Evolutionary conservation across 2,329 filamentous ascomycete genomes (phyloP), one percentile per base, ranked within the genome.

Genomic region (Penicillium italicum): DNA sequence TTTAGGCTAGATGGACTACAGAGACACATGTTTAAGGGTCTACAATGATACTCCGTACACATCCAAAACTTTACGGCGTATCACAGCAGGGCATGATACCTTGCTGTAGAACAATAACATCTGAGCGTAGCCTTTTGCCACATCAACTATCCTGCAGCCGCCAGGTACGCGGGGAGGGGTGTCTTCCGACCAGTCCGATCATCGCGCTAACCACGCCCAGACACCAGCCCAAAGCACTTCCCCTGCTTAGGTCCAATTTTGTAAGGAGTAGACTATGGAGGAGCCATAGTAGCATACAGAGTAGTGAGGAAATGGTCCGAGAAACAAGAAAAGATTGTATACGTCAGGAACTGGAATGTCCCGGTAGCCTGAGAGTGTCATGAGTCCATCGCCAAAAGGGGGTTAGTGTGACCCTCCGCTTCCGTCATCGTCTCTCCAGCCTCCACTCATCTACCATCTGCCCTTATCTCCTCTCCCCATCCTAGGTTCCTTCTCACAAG

Each of bases 401-500:
- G 52, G 18, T 51, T 51, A 55, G 53, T 55, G 53, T 43, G 53
- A 55, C 53, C 60, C 64, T 66, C 66, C 41, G 64, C 60, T 66
- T 65, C 60, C 63, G 55, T 63, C 61, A 62, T 68, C 65, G 66
- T 61, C 62, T 61, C 62, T 68, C 66, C 48, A 53, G 45, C 56
- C 54, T 55, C 46, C 55, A 49, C 55, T 60, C 55, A 58, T 64
- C 61, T 58, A 53, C 57, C 61, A 63, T 66, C 63, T 60, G 55
- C 64, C 41, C 60, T 68, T 67, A 67, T 68, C 69, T 66, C 65
- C 62, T 51, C 63, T 62, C 61, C 64, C 61, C 57, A 55, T 58
- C 56, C 28, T 10, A 20, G 34, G 10, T 37, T 37, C 34, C 34
- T 37, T 37, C n/a, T 37, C 10, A 37, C 20, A 47, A 26, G 41